Conservation (phyloP, 2,329 filamentous ascomycete genomes). For the Fusarium equiseti region DNA sequence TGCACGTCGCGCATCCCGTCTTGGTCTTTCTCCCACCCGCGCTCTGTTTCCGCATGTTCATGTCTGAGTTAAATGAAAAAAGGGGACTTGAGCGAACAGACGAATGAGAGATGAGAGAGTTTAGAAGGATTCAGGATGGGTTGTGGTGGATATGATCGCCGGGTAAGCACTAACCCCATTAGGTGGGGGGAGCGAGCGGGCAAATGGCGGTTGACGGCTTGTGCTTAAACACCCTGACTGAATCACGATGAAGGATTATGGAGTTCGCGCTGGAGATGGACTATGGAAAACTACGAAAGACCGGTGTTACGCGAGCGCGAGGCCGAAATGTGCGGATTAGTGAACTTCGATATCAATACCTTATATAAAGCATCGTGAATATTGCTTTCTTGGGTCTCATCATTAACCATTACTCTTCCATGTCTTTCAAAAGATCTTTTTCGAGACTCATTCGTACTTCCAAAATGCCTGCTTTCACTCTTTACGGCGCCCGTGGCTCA, state of each 20-base stretch:
- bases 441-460: neutral
- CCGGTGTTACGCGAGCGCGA: neutral
- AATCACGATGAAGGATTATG: neutral
- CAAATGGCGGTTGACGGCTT: neutral
- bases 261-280: neutral
- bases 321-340: neutral
- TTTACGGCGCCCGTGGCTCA: neutral
- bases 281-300: neutral
- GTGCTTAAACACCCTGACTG: accelerated
- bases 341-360: neutral
- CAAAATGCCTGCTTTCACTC: neutral
- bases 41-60: constrained; percentile 26
- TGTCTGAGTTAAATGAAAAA: constrained; percentile 18
- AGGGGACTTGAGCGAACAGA: constrained; percentile 17
- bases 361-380: neutral
- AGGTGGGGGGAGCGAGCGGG: neutral
- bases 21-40: constrained; percentile 53
- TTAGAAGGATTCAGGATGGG: neutral
- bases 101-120: constrained; percentile 18
- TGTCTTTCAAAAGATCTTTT: accelerated
- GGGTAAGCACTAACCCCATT: neutral
- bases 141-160: neutral
- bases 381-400: neutral
- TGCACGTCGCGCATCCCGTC: constrained; percentile 59
- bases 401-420: neutral